Conservation (phyloP, 371 early-diverging fungal species). For the Fennellomyces sp. region DNA sequence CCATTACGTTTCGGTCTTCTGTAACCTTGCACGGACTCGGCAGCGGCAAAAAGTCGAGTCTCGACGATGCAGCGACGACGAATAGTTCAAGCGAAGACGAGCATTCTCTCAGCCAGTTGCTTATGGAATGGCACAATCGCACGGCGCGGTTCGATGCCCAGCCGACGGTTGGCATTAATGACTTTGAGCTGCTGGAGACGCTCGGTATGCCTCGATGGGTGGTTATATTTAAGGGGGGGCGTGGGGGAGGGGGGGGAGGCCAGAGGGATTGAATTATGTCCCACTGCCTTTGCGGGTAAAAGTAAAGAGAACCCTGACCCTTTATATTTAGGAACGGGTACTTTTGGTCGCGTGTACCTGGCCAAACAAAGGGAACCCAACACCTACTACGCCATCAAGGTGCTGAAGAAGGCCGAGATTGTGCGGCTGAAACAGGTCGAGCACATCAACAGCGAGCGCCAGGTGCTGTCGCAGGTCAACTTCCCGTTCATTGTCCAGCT, state of each 20-base stretch:
- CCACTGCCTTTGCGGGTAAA: slow-evolving; percentile 3
- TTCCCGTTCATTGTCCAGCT: slow-evolving; percentile 97
- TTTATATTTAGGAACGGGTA: slow-evolving; percentile 84
- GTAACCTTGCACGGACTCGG: slow-evolving; percentile 27
- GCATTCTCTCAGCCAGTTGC: slow-evolving; percentile 24
- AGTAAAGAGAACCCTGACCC: slow-evolving; percentile 9
- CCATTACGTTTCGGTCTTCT: slow-evolving; percentile 40
- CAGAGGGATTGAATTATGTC: neutral
- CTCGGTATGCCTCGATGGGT: slow-evolving; percentile 49
- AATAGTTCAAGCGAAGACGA: slow-evolving; percentile 20
- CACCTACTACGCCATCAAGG: slow-evolving; percentile 90
- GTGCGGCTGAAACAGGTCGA: slow-evolving; percentile 95
- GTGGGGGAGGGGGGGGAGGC: neutral
- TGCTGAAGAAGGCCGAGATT: slow-evolving; percentile 88
- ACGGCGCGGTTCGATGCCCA: slow-evolving; percentile 35
- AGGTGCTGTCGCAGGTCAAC: slow-evolving; percentile 83
- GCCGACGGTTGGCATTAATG: slow-evolving; percentile 29
- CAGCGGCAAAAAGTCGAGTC: slow-evolving; percentile 16
- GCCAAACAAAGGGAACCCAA: slow-evolving; percentile 61
- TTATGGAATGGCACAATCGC: slow-evolving; percentile 34
- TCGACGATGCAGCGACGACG: slow-evolving; percentile 22
- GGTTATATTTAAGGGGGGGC: neutral
- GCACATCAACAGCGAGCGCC: slow-evolving; percentile 96
- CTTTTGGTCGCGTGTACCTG: slow-evolving; percentile 94
- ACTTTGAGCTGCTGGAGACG: slow-evolving; percentile 69